Evolutionary conservation across 192 early-diverging fungal genomes (phyloP).

Genomic region (Mortierella claussenii): DNA sequence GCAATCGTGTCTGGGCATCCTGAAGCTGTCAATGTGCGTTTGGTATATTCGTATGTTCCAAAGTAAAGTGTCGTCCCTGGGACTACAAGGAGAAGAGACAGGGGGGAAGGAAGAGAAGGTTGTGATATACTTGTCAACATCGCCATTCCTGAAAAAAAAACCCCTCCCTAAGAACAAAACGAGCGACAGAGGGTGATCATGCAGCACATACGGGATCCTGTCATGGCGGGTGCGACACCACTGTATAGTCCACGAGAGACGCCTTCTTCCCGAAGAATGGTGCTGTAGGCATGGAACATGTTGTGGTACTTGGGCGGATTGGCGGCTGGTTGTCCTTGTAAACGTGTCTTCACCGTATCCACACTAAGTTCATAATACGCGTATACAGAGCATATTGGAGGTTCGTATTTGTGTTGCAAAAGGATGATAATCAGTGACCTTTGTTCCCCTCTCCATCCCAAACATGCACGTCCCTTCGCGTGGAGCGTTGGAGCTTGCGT

Average conservation of each 20-base stretch:
- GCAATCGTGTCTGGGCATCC: constrained; percentile 63
- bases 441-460: too few relatives aligned
- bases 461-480: too few relatives aligned
- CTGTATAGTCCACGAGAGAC: constrained; percentile 62
- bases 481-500: too few relatives aligned
- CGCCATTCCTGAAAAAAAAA: too few relatives aligned
- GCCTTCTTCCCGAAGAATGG: constrained; percentile 66
- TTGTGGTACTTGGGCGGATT: constrained; percentile 63
- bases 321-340: constrained; percentile 62
- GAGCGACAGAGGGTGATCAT: too few relatives aligned
- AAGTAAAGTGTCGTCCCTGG: constrained; percentile 68
- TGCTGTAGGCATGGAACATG: constrained; percentile 66
- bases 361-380: constrained; percentile 14
- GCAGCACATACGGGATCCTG: constrained; percentile 50
- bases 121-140: too few relatives aligned
- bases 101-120: background rate
- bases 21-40: constrained; percentile 60
- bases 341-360: constrained; percentile 67
- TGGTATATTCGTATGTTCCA: constrained; percentile 67
- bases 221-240: constrained; percentile 66
- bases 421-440: too few relatives aligned
- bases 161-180: too few relatives aligned
- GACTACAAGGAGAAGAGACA: constrained; percentile 33
- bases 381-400: too few relatives aligned
- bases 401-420: too few relatives aligned